Base-by-base conservation (phyloP, 495 filamentous ascomycete genomes). In the Aspergillus leporis region DNA sequence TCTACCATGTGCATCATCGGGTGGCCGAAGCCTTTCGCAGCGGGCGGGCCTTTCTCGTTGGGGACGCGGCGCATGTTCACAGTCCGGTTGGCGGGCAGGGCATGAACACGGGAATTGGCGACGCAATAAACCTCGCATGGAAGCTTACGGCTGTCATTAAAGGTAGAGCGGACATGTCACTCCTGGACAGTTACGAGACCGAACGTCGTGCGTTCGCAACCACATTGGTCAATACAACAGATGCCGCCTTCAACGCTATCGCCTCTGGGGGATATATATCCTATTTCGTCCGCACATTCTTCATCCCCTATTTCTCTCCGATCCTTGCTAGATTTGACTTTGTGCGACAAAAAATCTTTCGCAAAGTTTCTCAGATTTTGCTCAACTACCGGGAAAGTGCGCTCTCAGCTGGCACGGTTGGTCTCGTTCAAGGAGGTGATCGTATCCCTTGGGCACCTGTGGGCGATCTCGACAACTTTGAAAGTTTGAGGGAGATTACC, bases 51-150 rank as follows among this genome's bases (percentile, higher is more conserved):
- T 76, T 76, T 21, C 63, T 76, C 31, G 68, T 70, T 21, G 74
- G 74, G 0, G 74, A 76, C 50, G 81, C 84, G 5, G 82, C 81
- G 4, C 85, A 88, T 59, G 83, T 80, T 30, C 81, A 85, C 62
- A 81, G 77, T 34, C 83, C 83, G 0, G 78, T 75, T 0, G 83
- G 81, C 0, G 84, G 80, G 1, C 83, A 84, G 53, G 85, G 85
- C 3, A 81, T 87, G 76, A 88, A 88, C 61, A 81, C 80, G 0
- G 83, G 85, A 0, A 81, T 87, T 25, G 78, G 81, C 40, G 84
- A 87, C 52, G 74, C 83, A 0, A 71, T 85, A 36, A 85, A 86
- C 52, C 73, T 87, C 0, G 80, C 77, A 9, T 88, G 85, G 85
- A 82, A 81, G 50, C 54, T 81, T 0, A 66, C 73, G 4, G 75